Evolutionary conservation across 1,284 basidiomycete species (phyloP), one percentile per base, ranked within the genome.

Genomic region (Pseudozyma sp.): DNA sequence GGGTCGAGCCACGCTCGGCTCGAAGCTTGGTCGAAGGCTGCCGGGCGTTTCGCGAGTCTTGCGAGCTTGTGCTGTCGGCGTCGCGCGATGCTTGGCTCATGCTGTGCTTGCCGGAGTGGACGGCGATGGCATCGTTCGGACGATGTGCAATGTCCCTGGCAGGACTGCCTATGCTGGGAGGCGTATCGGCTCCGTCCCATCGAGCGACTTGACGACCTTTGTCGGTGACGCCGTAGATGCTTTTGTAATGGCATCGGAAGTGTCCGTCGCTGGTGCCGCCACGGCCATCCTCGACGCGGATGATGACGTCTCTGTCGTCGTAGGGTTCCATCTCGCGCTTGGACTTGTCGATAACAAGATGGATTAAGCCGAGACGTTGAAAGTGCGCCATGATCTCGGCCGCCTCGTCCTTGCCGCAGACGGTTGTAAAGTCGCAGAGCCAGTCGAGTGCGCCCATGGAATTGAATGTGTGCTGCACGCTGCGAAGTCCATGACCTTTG

Each of bases 321-420:
- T 79, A 78, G 5, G 64, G 56, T 43, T 78, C 78, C 16, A 63
- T 54, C 33, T 80, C 78, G 51, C 71, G 72, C 46, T 79, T 80
- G 5, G 86, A 85, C 62, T 85, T 85, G 78, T 89, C 88, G 39
- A 80, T 71, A 67, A 96, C 92, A 39, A 98, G 87, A 11, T 87
- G 86, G 85, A 99, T 92, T 75, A 96, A 89, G 40, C 94, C 94
- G 81, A 97, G 96, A 44, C 97, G 90, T 48, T 98, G 94, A 81
- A 99, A 98, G 82, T 99, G 97, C 1, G 94, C 97, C 5, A 93
- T 90, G 88, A 98, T 92, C 87, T 99, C 97, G 24, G 94, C 94
- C 0, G 94, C 96, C 85, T 99, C 97, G 83, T 99, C 97, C 55
- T 93, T 88, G 24, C 94, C 95, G 51, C 95, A 94, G 46, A 96